Conservation (phyloP, 83 land plant genomes). For the Picea mariana region DNA sequence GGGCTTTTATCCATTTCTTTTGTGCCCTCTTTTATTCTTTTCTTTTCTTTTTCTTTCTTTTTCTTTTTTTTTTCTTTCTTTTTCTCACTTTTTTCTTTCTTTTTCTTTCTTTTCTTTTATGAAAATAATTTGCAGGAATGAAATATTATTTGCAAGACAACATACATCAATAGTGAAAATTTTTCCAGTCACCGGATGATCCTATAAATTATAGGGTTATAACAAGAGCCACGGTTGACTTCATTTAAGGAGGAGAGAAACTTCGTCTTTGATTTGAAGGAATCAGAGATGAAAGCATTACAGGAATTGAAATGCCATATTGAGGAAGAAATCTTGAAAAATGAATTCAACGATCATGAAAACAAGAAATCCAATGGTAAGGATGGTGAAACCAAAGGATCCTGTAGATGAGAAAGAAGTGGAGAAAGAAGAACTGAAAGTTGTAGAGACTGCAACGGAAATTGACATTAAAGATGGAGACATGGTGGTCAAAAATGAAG, state of each 20-base stretch:
- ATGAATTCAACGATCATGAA: slow-evolving; percentile 27
- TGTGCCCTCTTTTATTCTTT: no score
- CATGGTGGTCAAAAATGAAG: background rate
- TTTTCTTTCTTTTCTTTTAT: no score
- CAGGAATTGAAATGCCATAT: slow-evolving; percentile 47
- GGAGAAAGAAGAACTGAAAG: slow-evolving; percentile 1
- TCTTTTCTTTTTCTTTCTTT: no score
- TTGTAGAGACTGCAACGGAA: background rate
- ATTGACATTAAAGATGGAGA: background rate
- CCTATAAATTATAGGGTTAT: no score
- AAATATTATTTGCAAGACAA: no score
- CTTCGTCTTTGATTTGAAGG: slow-evolving; percentile 54
- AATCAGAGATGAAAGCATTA: slow-evolving; percentile 61
- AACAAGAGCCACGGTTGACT: background rate
- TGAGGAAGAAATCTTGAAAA: slow-evolving; percentile 48
- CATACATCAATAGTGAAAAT: no score
- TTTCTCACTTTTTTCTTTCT: no score
- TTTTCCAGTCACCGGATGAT: no score
- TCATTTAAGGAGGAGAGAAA: slow-evolving; percentile 50
- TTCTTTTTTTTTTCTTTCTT: no score
- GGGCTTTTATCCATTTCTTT: no score
- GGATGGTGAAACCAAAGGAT: slow-evolving; percentile 11
- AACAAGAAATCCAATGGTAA: slow-evolving; percentile 15
- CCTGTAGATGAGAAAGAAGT: slow-evolving; percentile 5
- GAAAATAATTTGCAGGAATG: no score